These are phyloP conservation scores for Gonapodya prolifera DNA, from an alignment of 192 early-diverging fungal genomes.

Conservation along the genomic window DNA sequence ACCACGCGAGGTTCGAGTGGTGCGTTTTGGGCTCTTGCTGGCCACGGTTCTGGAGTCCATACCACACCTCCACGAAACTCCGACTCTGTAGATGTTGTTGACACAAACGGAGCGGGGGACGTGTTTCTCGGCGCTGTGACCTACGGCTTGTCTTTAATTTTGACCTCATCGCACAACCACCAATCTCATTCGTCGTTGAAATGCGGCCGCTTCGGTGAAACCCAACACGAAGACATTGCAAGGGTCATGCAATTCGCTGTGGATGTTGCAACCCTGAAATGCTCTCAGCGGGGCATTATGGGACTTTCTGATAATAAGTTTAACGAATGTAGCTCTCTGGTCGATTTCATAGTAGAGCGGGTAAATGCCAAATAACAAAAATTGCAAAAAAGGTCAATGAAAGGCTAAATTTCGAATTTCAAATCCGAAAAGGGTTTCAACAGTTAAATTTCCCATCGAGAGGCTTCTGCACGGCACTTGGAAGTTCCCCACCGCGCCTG, in stretches of 20 bases:
- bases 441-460: too few species aligned
- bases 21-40: neutral
- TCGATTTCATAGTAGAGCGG: too few species aligned
- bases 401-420: too few species aligned
- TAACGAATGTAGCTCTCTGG: too few species aligned
- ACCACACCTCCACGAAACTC: neutral
- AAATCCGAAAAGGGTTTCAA: too few species aligned
- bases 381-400: too few species aligned
- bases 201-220: neutral
- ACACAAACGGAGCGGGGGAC: neutral
- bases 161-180: too few species aligned
- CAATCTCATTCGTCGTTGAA: neutral
- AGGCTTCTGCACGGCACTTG: too few species aligned
- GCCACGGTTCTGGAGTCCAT: neutral
- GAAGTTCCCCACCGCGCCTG: too few species aligned
- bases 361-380: too few species aligned
- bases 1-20: neutral
- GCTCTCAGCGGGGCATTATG: neutral
- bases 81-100: neutral
- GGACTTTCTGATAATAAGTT: too few species aligned
- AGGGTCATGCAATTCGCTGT: neutral
- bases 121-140: neutral
- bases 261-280: neutral
- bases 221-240: neutral
- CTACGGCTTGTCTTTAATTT: neutral